phyloP scores from a whole-genome alignment of 441 rosid species.

The Cnidoscolus chayamansa region DNA sequence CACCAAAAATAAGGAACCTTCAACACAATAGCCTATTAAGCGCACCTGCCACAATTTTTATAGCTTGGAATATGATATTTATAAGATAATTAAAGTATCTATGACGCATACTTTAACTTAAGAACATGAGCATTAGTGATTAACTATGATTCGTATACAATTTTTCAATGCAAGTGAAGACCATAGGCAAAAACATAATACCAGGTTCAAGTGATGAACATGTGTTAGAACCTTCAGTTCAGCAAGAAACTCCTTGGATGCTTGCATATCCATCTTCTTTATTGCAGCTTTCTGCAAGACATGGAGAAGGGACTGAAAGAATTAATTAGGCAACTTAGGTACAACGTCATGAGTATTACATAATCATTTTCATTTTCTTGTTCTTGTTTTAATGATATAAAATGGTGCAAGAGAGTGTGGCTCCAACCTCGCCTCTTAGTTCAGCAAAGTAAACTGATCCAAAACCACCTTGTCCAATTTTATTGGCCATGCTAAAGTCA shows the following conservation, averaged over 20 bases:
- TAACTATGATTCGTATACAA: not conserved
- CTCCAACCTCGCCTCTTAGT: slow-evolving; percentile 83
- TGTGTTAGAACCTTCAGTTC: slow-evolving; percentile 86
- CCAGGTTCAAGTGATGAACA: slow-evolving; percentile 98
- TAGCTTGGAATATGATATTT: not conserved
- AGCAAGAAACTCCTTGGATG: slow-evolving; percentile 85
- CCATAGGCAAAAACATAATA: slow-evolving; percentile 18
- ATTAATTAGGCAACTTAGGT: not conserved
- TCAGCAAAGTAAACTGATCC: slow-evolving; percentile 86
- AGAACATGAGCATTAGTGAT: not conserved
- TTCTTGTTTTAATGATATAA: not conserved
- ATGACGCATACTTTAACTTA: not conserved
- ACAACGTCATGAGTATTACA: not conserved
- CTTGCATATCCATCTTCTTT: slow-evolving; percentile 98
- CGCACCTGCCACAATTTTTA: slow-evolving; percentile 56
- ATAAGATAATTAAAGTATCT: not conserved
- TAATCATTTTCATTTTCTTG: not conserved
- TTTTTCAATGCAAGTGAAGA: not conserved
- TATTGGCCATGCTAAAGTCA: slow-evolving; percentile 68
- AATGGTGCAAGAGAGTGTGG: not conserved
- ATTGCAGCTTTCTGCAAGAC: slow-evolving; percentile 84
- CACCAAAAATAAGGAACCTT: slow-evolving; percentile 83
- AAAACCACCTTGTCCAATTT: slow-evolving; percentile 90
- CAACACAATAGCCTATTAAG: slow-evolving; percentile 87
- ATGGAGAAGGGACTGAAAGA: not conserved